phyloP scores from a whole-genome alignment of 305 asterid genomes.

The Fraxinus ornus region DNA sequence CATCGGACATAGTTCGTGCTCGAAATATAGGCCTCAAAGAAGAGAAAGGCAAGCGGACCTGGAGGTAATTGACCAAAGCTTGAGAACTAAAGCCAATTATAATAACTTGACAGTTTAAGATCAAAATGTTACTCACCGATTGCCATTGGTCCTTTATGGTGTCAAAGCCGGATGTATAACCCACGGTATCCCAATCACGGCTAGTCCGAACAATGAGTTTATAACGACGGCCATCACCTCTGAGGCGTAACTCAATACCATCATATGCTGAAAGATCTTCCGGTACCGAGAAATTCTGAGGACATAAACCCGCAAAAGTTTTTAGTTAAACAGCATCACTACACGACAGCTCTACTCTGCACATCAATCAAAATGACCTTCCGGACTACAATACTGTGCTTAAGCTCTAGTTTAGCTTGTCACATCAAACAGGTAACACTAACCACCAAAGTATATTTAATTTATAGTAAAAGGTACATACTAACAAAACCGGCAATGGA shows the following conservation, averaged over 20 bases:
- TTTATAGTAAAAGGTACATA: background rate
- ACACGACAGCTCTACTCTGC: background rate
- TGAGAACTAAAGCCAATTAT: background rate
- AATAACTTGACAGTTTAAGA: background rate
- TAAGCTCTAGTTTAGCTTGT: background rate
- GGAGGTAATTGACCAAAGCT: constrained; percentile 23
- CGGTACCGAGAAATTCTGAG: constrained; percentile 78
- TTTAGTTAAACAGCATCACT: constrained; percentile 5
- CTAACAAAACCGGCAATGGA: background rate
- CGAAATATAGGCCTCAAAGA: constrained; percentile 88
- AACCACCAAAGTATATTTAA: background rate
- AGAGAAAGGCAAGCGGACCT: constrained; percentile 80
- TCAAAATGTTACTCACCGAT: constrained; percentile 46
- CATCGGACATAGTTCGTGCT: constrained; percentile 76
- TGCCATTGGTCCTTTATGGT: constrained; percentile 87
- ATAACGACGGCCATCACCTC: constrained; percentile 87
- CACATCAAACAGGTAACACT: background rate
- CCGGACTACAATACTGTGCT: background rate
- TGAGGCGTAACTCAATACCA: constrained; percentile 77
- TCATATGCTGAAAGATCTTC: constrained; percentile 91
- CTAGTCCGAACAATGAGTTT: constrained; percentile 81
- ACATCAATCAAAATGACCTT: background rate
- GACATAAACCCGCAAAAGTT: background rate
- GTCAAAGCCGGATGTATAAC: constrained; percentile 73
- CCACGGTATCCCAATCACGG: constrained; percentile 92